A percentile compares a stretch with the other conserved stretches of the same genome.
These are phyloP conservation scores for Ustilago bromivora DNA, from an alignment of 1,284 basidiomycete genomes.

Conservation along the genomic window DNA sequence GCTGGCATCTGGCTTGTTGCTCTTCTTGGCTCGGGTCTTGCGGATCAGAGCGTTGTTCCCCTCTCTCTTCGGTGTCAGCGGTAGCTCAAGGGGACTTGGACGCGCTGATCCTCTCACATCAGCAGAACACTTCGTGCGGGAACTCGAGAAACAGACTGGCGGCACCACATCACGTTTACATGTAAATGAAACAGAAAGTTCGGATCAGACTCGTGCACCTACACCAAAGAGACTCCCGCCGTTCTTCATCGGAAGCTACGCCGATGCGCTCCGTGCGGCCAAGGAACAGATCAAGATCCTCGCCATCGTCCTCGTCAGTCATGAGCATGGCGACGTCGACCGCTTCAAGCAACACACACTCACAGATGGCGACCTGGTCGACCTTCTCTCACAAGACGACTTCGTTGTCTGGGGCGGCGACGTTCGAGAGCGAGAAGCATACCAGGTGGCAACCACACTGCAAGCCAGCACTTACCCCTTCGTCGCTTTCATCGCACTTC, in stretches of 20 bases:
- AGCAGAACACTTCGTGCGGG: slow-evolving; percentile 44
- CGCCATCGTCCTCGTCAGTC: slow-evolving; percentile 85
- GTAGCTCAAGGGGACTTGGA: slow-evolving; percentile 1
- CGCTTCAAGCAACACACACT: slow-evolving; percentile 88
- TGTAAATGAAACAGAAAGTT: background rate
- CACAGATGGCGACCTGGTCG: slow-evolving; percentile 79
- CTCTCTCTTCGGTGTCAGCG: slow-evolving; percentile 24
- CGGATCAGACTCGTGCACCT: slow-evolving; percentile 16
- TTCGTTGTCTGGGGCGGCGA: slow-evolving; percentile 88
- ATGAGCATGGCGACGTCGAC: slow-evolving; percentile 87
- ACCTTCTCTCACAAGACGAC: slow-evolving; percentile 77
- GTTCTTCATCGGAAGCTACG: slow-evolving; percentile 85
- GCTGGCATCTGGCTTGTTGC: slow-evolving; percentile 42
- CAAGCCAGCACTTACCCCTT: slow-evolving; percentile 92
- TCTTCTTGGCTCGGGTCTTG: slow-evolving; percentile 43
- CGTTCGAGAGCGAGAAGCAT: slow-evolving; percentile 82
- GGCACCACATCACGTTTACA: slow-evolving; percentile 19
- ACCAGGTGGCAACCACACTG: slow-evolving; percentile 86
- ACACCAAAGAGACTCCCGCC: slow-evolving; percentile 43
- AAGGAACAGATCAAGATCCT: slow-evolving; percentile 81
- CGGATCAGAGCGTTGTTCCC: slow-evolving; percentile 38
- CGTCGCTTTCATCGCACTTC: slow-evolving; percentile 87
- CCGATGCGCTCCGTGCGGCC: slow-evolving; percentile 79
- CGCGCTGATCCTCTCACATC: slow-evolving; percentile 36
- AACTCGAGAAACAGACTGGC: slow-evolving; percentile 48